These are phyloP conservation scores for Larix kaempferi DNA, from an alignment of 75 land plant species.

Conservation along the genomic window DNA sequence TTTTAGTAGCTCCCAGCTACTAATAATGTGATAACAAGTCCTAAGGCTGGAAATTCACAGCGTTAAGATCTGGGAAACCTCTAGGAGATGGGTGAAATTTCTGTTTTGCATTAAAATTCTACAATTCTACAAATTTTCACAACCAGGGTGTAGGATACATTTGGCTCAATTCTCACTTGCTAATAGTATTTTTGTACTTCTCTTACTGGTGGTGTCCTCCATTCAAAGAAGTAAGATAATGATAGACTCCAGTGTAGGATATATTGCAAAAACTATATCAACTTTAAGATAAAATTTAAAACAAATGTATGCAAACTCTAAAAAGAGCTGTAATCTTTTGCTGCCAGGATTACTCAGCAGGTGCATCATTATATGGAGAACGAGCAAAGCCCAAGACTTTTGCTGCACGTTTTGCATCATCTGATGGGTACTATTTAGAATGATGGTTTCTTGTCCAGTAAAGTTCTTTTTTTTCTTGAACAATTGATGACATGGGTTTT, in stretches of 20 bases:
- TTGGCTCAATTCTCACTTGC: no score
- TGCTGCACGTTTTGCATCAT: conserved; percentile 92
- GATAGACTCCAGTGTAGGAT: neutral
- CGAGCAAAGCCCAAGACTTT: conserved; percentile 83
- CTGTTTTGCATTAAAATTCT: no score
- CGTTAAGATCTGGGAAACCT: no score
- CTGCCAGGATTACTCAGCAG: conserved; percentile 8
- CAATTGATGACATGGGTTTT: neutral
- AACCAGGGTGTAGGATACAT: no score
- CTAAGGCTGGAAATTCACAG: no score
- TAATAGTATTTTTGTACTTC: no score
- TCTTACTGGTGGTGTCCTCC: no score
- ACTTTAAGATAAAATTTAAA: neutral
- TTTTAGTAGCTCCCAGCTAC: no score
- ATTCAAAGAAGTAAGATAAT: neutral
- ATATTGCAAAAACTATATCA: neutral
- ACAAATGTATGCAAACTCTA: no score
- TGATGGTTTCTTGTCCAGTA: neutral
- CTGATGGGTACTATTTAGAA: conserved; percentile 66
- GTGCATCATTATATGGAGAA: conserved; percentile 78
- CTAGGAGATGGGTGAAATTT: no score
- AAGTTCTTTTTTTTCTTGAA: neutral
- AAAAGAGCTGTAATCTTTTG: neutral
- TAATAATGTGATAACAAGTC: no score
- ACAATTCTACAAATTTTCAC: no score